Evolutionary conservation across 1,139 yeast species (phyloP).

Genomic region (Debaryomyces fabryi): DNA sequence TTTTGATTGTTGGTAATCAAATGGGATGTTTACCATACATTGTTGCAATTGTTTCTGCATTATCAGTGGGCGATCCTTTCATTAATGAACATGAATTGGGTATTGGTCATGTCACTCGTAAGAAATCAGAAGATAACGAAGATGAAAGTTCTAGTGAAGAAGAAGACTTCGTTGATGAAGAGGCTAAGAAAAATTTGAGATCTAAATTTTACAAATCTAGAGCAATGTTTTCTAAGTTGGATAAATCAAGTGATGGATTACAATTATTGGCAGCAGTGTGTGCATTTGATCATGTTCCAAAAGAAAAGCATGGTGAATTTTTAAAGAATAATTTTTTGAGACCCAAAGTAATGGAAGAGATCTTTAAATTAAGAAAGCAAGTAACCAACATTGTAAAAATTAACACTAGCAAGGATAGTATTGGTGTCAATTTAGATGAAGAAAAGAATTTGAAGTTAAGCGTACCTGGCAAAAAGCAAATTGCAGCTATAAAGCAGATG

Average conservation of each 20-base stretch:
- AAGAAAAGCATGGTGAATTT: slow-evolving; percentile 48
- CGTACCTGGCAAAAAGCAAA: slow-evolving; percentile 70
- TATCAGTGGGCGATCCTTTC: slow-evolving; percentile 94
- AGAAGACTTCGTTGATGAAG: slow-evolving; percentile 34
- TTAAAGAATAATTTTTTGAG: slow-evolving; percentile 63
- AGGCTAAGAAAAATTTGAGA: slow-evolving; percentile 46
- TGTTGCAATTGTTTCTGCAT: slow-evolving; percentile 86
- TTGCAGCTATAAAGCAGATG: slow-evolving; percentile 86
- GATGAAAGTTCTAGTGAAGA: slow-evolving; percentile 34
- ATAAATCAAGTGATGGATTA: slow-evolving; percentile 73
- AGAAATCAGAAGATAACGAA: slow-evolving; percentile 21
- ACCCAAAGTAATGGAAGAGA: slow-evolving; percentile 81
- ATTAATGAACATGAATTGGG: slow-evolving; percentile 74
- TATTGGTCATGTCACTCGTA: slow-evolving; percentile 28
- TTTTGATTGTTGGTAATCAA: slow-evolving; percentile 87
- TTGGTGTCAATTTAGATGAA: slow-evolving; percentile 48
- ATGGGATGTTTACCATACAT: slow-evolving; percentile 82
- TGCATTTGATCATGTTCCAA: slow-evolving; percentile 78
- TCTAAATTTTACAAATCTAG: slow-evolving; percentile 58
- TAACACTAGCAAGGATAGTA: slow-evolving; percentile 59
- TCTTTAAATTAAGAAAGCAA: slow-evolving; percentile 77
- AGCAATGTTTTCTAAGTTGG: slow-evolving; percentile 65
- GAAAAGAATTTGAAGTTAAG: slow-evolving; percentile 54
- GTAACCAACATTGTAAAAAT: slow-evolving; percentile 71
- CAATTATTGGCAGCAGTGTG: slow-evolving; percentile 81